Evolutionary conservation across 768 basidiomycete species (phyloP).

Genomic region (Collybiopsis luxurians): DNA sequence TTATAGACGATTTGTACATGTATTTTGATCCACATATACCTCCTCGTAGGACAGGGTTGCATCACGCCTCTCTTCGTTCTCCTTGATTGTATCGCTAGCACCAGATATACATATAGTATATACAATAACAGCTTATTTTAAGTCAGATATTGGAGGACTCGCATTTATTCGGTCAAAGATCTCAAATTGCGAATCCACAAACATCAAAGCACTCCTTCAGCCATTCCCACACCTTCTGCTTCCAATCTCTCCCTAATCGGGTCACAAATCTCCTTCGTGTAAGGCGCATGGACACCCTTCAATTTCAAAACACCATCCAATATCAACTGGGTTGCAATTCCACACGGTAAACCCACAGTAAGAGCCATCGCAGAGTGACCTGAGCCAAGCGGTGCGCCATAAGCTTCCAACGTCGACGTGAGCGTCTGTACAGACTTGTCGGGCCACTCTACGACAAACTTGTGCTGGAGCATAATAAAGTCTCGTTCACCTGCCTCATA

Average conservation of each 20-base stretch:
- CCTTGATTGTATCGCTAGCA: too few species aligned
- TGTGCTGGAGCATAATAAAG: slow-evolving; percentile 97
- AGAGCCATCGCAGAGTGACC: slow-evolving; percentile 84
- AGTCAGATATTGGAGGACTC: too few species aligned
- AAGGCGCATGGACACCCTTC: slow-evolving; percentile 84
- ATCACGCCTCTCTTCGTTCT: too few species aligned
- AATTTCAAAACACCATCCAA: slow-evolving; percentile 80
- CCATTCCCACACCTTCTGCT: slow-evolving; percentile 69
- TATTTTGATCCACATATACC: too few species aligned
- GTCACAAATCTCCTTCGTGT: slow-evolving; percentile 81
- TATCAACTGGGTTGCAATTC: slow-evolving; percentile 89
- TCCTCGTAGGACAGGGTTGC: too few species aligned
- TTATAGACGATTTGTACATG: too few species aligned
- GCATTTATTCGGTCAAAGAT: too few species aligned
- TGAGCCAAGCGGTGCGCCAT: slow-evolving; percentile 68
- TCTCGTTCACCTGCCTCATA: slow-evolving; percentile 91
- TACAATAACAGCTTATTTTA: too few species aligned
- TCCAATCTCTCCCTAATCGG: slow-evolving; percentile 67
- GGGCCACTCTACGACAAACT: slow-evolving; percentile 87
- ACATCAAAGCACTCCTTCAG: slow-evolving; percentile 42
- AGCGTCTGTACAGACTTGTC: slow-evolving; percentile 78
- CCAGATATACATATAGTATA: too few species aligned
- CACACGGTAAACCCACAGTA: slow-evolving; percentile 91
- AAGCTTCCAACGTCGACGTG: slow-evolving; percentile 89
- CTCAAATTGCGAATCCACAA: neutral